Conservation (phyloP, 805 yeast genomes). For the Barnettozyma siamensis region DNA sequence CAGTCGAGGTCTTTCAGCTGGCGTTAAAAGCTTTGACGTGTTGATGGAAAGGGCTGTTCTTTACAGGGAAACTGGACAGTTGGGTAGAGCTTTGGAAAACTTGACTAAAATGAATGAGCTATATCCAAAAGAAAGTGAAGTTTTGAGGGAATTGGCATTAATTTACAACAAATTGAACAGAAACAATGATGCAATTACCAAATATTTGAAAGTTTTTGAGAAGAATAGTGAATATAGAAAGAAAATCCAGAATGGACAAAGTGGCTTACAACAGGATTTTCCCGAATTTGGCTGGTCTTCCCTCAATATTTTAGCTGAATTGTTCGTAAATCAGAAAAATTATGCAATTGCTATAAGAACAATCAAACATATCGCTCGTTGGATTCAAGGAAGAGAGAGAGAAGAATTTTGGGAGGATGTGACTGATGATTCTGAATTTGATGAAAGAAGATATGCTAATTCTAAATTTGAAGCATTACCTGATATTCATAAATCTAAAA, state of each 20-base stretch:
- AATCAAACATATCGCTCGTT: constrained; percentile 68
- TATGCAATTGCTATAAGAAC: constrained; percentile 58
- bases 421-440: constrained; percentile 77
- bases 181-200: constrained; percentile 65
- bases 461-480: constrained; percentile 37
- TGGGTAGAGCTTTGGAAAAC: constrained; percentile 69
- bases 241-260: constrained; percentile 22
- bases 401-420: constrained; percentile 41
- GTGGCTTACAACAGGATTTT: constrained; percentile 24
- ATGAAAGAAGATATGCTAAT: constrained; percentile 53
- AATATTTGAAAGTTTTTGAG: constrained; percentile 60
- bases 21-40: constrained; percentile 45
- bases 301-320: constrained; percentile 75
- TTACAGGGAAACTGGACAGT: constrained; percentile 59
- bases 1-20: constrained; percentile 50
- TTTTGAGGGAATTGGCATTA: constrained; percentile 57
- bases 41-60: constrained; percentile 61
- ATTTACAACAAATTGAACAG: constrained; percentile 46
- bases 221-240: constrained; percentile 44
- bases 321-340: constrained; percentile 64
- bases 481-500: constrained; percentile 30
- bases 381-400: constrained; percentile 68
- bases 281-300: constrained; percentile 83
- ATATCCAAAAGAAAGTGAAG: constrained; percentile 54
- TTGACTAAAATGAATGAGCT: constrained; percentile 51